Percentiles rank a stretch among this genome's conserved stretches.
These are phyloP conservation scores for Xylaria sp. DNA, from an alignment of 495 filamentous ascomycete species.

Conservation along the genomic window DNA sequence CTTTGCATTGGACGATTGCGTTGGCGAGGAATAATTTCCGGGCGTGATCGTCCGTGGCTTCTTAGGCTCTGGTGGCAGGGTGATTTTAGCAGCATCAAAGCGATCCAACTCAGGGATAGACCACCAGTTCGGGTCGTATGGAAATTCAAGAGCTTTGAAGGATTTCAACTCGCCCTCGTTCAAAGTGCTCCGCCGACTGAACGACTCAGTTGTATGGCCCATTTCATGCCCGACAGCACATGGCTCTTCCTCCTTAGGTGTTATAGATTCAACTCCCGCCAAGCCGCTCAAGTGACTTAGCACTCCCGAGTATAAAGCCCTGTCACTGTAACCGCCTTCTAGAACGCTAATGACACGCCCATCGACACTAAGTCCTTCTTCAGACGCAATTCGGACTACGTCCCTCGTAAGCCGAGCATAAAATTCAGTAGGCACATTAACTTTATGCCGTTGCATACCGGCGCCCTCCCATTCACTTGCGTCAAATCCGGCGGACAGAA, in stretches of 20 bases:
- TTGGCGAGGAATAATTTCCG: constrained; percentile 69
- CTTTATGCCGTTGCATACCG: constrained; percentile 92
- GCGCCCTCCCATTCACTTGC: constrained; percentile 91
- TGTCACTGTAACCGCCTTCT: constrained; percentile 94
- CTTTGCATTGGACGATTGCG: constrained; percentile 46
- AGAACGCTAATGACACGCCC: constrained; percentile 91
- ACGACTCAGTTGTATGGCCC: constrained; percentile 52
- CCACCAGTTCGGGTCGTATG: constrained; percentile 82
- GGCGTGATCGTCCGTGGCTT: constrained; percentile 61
- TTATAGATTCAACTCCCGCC: constrained; percentile 56
- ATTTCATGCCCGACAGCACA: constrained; percentile 56
- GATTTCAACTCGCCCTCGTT: constrained; percentile 35
- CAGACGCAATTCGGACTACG: constrained; percentile 79
- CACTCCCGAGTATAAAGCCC: constrained; percentile 85
- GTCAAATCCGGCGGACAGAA: constrained; percentile 95
- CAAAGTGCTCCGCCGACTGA: constrained; percentile 44
- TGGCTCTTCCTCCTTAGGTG: constrained; percentile 50
- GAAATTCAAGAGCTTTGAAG: constrained; percentile 38
- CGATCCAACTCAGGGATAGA: constrained; percentile 67
- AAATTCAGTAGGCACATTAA: constrained; percentile 95
- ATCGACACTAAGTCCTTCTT: constrained; percentile 77
- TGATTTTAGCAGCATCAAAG: constrained; percentile 63
- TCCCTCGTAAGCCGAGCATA: constrained; percentile 90
- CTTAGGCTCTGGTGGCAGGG: constrained; percentile 53
- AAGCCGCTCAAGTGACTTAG: constrained; percentile 87